phyloP scores from a whole-genome alignment of 2,329 filamentous ascomycete genomes.

The Sphaerostilbella broomeana region DNA sequence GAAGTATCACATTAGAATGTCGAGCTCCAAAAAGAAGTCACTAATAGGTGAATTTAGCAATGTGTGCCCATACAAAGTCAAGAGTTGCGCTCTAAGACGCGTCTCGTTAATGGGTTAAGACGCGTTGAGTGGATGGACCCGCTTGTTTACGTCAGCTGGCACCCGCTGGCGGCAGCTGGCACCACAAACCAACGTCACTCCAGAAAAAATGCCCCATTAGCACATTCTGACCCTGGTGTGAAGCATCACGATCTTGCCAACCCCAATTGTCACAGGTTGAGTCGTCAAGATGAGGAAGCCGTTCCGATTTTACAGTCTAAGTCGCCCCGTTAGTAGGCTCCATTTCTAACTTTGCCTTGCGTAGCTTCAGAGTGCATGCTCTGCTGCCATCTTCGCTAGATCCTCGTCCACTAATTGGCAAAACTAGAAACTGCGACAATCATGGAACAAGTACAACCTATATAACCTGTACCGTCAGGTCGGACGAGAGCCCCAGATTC shows the following conservation, averaged over 20 bases:
- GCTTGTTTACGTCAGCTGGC: neutral
- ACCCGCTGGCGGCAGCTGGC: neutral
- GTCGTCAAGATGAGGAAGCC: slow-evolving; percentile 47
- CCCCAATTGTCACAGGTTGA: slow-evolving; percentile 16
- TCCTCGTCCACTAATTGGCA: slow-evolving; percentile 1
- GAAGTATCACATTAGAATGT: neutral
- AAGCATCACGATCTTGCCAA: slow-evolving; percentile 9
- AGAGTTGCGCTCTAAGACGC: no score
- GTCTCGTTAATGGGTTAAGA: slow-evolving; percentile 14
- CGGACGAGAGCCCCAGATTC: slow-evolving; percentile 26
- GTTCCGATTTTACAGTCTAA: slow-evolving; percentile 59
- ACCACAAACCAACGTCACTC: slow-evolving; percentile 3
- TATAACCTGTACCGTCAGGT: slow-evolving; percentile 64
- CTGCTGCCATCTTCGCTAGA: no score
- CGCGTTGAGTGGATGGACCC: slow-evolving; percentile 22
- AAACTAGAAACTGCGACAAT: slow-evolving; percentile 78
- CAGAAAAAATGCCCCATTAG: slow-evolving; percentile 10
- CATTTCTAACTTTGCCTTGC: no score
- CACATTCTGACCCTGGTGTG: slow-evolving; percentile 9
- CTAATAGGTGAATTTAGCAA: neutral
- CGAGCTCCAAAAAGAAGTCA: neutral
- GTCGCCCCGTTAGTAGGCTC: slow-evolving; percentile 53
- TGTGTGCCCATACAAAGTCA: no score
- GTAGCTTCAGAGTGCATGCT: no score
- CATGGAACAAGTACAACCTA: slow-evolving; percentile 96